Evolutionary conservation across 2,329 filamentous ascomycete species (phyloP).

Genomic region (Mycocentrospora acerina): DNA sequence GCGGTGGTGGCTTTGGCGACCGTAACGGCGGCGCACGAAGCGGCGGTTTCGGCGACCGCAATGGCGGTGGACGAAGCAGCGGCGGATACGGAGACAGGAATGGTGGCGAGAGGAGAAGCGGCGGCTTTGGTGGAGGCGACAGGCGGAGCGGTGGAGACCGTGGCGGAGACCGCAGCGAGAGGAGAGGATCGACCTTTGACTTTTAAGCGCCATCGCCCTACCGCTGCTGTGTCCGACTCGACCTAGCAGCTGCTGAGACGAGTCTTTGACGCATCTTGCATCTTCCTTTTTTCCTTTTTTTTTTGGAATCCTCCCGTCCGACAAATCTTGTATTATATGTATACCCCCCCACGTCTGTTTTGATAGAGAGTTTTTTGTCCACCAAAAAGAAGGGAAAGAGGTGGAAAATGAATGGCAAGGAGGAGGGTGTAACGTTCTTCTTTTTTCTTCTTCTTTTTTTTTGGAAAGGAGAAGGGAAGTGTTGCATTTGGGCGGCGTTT

Average conservation of each 20-base stretch:
- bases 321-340: constrained; percentile 19
- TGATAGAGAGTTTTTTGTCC: too few relatives aligned
- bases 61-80: too few relatives aligned
- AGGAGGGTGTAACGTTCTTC: too few relatives aligned
- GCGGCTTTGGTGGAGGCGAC: constrained; percentile 13
- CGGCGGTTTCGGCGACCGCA: constrained; percentile 1
- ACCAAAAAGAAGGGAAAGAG: too few relatives aligned
- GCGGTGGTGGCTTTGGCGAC: constrained; percentile 2
- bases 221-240: too few relatives aligned
- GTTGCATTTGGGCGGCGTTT: too few relatives aligned
- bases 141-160: constrained; percentile 8
- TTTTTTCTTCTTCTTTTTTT: too few relatives aligned
- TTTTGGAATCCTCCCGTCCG: neutral
- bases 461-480: too few relatives aligned
- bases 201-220: too few relatives aligned
- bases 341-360: constrained; percentile 15
- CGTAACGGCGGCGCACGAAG: neutral
- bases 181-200: constrained; percentile 12
- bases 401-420: too few relatives aligned
- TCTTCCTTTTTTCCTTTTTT: neutral
- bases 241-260: too few relatives aligned
- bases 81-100: constrained; percentile 7
- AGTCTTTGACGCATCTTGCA: constrained; percentile 3
- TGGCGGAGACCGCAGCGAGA: constrained; percentile 10
- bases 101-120: neutral